Evolutionary conservation across 1,139 yeast species (phyloP), one percentile per base, ranked within the genome.

Genomic region (Candida pseudocylindracea): DNA sequence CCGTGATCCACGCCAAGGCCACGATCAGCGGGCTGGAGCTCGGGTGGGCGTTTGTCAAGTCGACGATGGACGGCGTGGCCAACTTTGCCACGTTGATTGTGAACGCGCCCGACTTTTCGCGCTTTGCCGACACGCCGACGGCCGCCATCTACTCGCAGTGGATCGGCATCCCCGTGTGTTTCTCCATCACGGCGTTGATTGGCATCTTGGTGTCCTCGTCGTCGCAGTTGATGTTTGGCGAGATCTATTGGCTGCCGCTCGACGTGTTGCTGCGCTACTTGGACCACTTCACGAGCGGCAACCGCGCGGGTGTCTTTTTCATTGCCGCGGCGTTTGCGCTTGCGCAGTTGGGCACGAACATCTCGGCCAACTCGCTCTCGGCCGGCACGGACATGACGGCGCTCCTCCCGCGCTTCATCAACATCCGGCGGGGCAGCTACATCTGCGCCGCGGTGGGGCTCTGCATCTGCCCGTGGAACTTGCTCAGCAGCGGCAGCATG

Each of bases 351-450:
- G 94, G 94, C 49, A 76, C 92, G n/a, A 83, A 83, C 48, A 76
- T 83, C 39, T 70, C 91, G 29, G 94, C 93, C 10, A 83, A 83
- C 53, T 74, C 93, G 4, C 58, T 83, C 34, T 72, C 92, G 4
- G 88, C 91, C 34, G 94, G 94, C 47, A 81, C 93, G 4, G 95
- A 83, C 53, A 68, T 80, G 55, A 68, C 93, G 10, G 92, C 94
- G 2, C 49, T 83, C 40, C 50, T 79, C 33, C 94, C 95, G 29
- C 60, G 73, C 37, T 80, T 60, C 51, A 57, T 83, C 46, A 27
- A 27, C 29, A 27, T 27, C 30, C 34, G 42, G 32, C 70, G 95
- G 43, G 76, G 83, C 34, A 74, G 83, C 3, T 75, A 70, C 45
- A 54, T 83, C 35, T 80, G 93, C 59, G 93, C 93, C 0, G 51